phyloP scores from a whole-genome alignment of 345 rosid genomes.

The Eucalyptus erythrocorys region DNA sequence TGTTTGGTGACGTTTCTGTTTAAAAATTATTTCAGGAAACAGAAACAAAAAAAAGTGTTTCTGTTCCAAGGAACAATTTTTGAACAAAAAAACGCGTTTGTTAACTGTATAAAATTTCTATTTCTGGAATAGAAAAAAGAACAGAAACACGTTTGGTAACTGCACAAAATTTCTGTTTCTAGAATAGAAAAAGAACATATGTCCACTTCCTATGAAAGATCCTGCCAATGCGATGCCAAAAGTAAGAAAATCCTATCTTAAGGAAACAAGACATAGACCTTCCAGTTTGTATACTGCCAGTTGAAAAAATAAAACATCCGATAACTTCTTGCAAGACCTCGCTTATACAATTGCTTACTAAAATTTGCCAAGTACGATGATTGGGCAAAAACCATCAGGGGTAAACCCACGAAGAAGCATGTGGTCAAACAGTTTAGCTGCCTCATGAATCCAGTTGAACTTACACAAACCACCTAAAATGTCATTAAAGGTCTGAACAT shows the following conservation, averaged over 20 bases:
- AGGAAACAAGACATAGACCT: not conserved
- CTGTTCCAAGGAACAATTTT: too few species aligned
- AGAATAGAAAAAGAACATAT: too few species aligned
- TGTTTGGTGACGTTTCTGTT: too few species aligned
- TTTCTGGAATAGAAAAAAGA: too few species aligned
- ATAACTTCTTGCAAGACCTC: not conserved
- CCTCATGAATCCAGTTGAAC: conserved; percentile 49
- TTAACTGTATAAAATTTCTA: too few species aligned
- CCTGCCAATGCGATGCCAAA: not conserved
- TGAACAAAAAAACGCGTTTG: too few species aligned
- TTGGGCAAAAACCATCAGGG: conserved; percentile 56
- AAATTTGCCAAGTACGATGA: conserved; percentile 52
- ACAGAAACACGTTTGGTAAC: too few species aligned
- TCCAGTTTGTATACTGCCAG: not conserved
- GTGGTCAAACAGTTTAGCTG: conserved; percentile 62
- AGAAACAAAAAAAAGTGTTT: too few species aligned
- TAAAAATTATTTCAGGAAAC: too few species aligned
- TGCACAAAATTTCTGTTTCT: too few species aligned
- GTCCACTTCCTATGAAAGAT: not conserved
- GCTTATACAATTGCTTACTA: conserved; percentile 27
- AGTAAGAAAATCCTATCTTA: not conserved
- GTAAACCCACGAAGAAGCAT: conserved; percentile 64
- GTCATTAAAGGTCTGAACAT: conserved; percentile 76
- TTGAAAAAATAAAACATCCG: not conserved
- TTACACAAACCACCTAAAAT: conserved; percentile 58